phyloP scores from a whole-genome alignment of 129 eudicot genomes.

The Pittosporum tobira region DNA sequence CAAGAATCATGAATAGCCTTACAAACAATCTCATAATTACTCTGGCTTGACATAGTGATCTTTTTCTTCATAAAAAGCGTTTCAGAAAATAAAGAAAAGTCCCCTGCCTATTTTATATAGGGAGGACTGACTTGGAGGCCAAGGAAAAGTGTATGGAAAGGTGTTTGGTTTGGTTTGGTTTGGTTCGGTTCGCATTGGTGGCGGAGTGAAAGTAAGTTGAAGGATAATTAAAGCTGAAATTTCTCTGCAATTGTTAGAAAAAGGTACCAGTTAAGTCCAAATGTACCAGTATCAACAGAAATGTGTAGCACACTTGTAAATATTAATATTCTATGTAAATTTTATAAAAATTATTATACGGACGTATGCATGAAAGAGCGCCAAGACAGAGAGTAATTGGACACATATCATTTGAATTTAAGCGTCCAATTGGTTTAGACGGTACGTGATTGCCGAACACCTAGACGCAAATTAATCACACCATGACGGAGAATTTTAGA shows the following conservation, averaged over 20 bases:
- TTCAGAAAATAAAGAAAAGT: no score
- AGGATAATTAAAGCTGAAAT: background rate
- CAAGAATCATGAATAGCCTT: conserved; percentile 42
- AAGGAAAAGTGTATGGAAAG: background rate
- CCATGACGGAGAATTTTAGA: no score
- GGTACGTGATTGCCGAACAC: no score
- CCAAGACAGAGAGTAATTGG: no score
- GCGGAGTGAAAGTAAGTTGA: background rate
- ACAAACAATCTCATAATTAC: conserved; percentile 41
- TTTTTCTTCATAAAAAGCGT: conserved; percentile 6
- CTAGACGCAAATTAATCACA: no score
- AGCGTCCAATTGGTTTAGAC: no score
- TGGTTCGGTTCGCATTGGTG: background rate
- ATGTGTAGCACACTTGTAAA: background rate
- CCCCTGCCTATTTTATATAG: no score
- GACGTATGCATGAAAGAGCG: no score
- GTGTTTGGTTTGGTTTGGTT: background rate
- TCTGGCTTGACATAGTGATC: conserved; percentile 20
- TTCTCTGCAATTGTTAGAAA: background rate
- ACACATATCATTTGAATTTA: no score
- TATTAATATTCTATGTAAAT: no score
- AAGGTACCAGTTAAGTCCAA: background rate
- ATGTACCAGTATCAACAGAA: no score
- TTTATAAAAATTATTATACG: no score
- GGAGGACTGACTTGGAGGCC: conserved; percentile 12